Base-by-base conservation (phyloP, 1,284 basidiomycete species). In the Pisolithus thermaeus region DNA sequence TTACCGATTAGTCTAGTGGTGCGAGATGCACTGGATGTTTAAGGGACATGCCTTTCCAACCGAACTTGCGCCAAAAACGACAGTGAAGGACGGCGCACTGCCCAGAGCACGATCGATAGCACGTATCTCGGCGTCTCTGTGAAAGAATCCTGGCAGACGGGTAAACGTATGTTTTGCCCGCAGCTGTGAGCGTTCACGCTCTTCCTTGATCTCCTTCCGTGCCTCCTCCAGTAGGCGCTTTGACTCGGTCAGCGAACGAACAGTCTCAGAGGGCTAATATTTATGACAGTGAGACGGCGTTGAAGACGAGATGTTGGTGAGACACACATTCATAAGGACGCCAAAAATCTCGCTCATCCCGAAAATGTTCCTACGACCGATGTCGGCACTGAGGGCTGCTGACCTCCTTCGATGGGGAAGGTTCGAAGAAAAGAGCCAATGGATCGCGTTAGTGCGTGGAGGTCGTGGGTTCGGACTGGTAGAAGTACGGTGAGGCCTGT, bases 41-140 rank as follows among this genome's bases (percentile, higher is more conserved):
- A 27, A 27, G 27, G n/a, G n/a, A 50, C 59, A 16, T 50, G 80
- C 84, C 79, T 92, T 92, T 53, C 89, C 90, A 3, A 87, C 80
- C 14, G 81, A 84, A 58, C 83, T 86, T n/a, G 87, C 84, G 7
- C 89, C 89, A 56, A 88, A 90, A 2, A 92, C 69, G 5, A 92
- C 75, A 0, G 87, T 91, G 62, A 92, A 91, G 1, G 83, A 79
- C 6, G 87, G 85, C 39, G 87, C 80, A 11, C 84, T 83, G 44
- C 81, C 80, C 22, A 91, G 64, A 2, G 77, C 74, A 49, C 80
- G 76, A 58, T 84, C 80, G 37, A 92, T 70, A 8, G 80, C 78
- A 51, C 74, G 74, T 46, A 81, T 69, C 65, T 92, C 90, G 20
- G 78, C 74, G 37, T 77, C 79, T 3, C 90, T 77, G 49, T 81